These are phyloP conservation scores for Thelonectria discophora DNA, from an alignment of 2,329 filamentous ascomycete genomes.

Conservation along the genomic window DNA sequence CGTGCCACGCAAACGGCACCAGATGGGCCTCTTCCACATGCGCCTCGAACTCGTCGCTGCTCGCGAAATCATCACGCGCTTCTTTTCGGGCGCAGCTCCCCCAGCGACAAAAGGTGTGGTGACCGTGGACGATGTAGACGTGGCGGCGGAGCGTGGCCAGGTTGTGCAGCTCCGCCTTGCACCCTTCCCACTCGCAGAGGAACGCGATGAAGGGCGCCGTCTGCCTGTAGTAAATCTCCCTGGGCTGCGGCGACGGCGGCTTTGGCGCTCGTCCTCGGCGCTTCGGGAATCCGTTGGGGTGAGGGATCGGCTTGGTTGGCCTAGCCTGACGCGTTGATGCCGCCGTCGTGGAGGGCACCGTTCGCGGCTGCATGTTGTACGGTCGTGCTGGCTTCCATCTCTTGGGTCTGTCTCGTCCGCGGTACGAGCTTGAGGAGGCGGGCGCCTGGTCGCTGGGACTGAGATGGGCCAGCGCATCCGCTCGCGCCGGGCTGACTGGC, in stretches of 20 bases:
- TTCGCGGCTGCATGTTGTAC: constrained; percentile 37
- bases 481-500: constrained; percentile 4
- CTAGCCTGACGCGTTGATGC: constrained; percentile 36
- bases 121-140: constrained; percentile 59
- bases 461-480: neutral
- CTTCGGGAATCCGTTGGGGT: constrained; percentile 44
- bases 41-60: constrained; percentile 50
- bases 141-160: constrained; percentile 66
- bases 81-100: constrained; percentile 40
- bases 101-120: constrained; percentile 45
- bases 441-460: constrained; percentile 13
- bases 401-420: constrained; percentile 56
- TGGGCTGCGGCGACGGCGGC: constrained; percentile 49
- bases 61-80: constrained; percentile 47
- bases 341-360: constrained; percentile 23
- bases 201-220: constrained; percentile 60
- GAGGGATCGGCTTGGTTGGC: constrained; percentile 42
- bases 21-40: constrained; percentile 67
- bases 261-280: constrained; percentile 55
- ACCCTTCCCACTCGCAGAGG: constrained; percentile 67
- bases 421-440: constrained; percentile 12
- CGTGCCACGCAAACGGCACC: constrained; percentile 62
- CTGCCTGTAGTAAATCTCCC: constrained; percentile 53
- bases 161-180: constrained; percentile 69
- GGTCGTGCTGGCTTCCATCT: constrained; percentile 52